Percentiles rank a stretch among this genome's conserved stretches.
phyloP scores from a whole-genome alignment of 352 stramenopile genomes.

The Lagenidium sp. region DNA sequence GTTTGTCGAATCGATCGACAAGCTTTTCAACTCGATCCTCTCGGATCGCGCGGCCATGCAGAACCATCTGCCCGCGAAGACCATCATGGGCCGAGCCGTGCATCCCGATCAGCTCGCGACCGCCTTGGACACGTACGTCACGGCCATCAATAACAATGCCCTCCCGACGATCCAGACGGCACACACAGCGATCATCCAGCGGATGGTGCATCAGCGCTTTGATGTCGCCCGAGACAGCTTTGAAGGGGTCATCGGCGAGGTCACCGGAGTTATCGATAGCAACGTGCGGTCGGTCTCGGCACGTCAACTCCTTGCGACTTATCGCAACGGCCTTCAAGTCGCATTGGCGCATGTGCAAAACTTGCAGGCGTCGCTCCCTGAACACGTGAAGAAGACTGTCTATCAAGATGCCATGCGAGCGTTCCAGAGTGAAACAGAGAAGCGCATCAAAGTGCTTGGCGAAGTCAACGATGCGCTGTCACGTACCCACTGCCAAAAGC shows the following conservation, averaged over 20 bases:
- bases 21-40: slow-evolving; percentile 33
- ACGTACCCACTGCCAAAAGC: neutral
- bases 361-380: slow-evolving; percentile 3
- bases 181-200: slow-evolving; percentile 29
- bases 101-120: slow-evolving; percentile 24
- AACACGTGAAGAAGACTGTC: slow-evolving; percentile 18
- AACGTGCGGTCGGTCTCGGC: no score
- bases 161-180: slow-evolving; percentile 38
- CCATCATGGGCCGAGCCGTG: slow-evolving; percentile 28
- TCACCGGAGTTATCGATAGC: no score
- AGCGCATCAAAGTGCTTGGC: slow-evolving; percentile 2
- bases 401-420: slow-evolving; percentile 17
- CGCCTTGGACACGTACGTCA: slow-evolving; percentile 33
- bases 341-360: no score
- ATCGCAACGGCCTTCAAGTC: no score
- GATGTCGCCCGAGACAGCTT: no score
- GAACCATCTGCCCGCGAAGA: slow-evolving; percentile 35
- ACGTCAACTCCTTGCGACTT: no score
- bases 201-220: no score
- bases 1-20: slow-evolving; percentile 48
- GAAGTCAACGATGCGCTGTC: slow-evolving; percentile 12
- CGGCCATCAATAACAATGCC: slow-evolving; percentile 24
- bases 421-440: slow-evolving; percentile 14
- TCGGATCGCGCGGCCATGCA: slow-evolving; percentile 17
- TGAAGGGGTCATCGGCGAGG: slow-evolving; percentile 10